These are phyloP conservation scores for Eimeria necatrix DNA, from an alignment of 169 alveolate species.

Conservation along the genomic window DNA sequence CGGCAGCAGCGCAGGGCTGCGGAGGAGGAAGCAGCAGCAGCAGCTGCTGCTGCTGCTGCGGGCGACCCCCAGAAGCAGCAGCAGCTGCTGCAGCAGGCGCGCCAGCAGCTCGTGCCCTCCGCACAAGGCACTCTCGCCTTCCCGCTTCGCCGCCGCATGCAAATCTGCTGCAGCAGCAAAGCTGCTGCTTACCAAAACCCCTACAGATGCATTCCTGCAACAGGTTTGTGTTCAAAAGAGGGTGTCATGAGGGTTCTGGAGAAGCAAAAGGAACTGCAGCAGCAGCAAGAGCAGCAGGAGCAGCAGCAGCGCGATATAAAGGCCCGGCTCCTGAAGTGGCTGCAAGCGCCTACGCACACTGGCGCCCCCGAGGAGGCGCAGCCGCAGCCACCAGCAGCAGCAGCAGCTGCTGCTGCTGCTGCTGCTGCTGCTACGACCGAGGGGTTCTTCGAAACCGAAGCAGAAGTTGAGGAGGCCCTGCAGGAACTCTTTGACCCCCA, in stretches of 20 bases:
- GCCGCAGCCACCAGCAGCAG: background rate
- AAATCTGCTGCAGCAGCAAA: conserved; percentile 70
- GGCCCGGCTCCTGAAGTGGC: conserved; percentile 59
- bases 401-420: conserved; percentile 24
- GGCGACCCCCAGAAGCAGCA: conserved; percentile 65
- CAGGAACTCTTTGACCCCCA: conserved; percentile 68
- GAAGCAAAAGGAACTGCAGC: conserved; percentile 68
- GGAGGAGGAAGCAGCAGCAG: conserved; percentile 55
- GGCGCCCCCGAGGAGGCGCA: background rate
- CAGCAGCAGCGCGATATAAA: conserved; percentile 56
- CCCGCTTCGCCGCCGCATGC: conserved; percentile 77
- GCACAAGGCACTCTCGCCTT: conserved; percentile 60
- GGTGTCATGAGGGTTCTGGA: conserved; percentile 64
- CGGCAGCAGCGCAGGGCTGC: conserved; percentile 69
- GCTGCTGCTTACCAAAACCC: conserved; percentile 63
- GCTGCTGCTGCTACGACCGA: conserved; percentile 22
- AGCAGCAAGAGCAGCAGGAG: conserved; percentile 64
- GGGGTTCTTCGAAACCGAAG: conserved; percentile 68
- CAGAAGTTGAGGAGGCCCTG: conserved; percentile 64
- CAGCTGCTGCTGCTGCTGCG: conserved; percentile 67
- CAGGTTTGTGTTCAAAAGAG: conserved; percentile 62
- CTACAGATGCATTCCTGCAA: conserved; percentile 60
- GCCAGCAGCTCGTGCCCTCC: conserved; percentile 47
- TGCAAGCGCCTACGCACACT: background rate
- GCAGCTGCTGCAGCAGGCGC: conserved; percentile 55